These are phyloP conservation scores for Taphrina communis DNA, from an alignment of 1,139 yeast genomes.

Conservation along the genomic window DNA sequence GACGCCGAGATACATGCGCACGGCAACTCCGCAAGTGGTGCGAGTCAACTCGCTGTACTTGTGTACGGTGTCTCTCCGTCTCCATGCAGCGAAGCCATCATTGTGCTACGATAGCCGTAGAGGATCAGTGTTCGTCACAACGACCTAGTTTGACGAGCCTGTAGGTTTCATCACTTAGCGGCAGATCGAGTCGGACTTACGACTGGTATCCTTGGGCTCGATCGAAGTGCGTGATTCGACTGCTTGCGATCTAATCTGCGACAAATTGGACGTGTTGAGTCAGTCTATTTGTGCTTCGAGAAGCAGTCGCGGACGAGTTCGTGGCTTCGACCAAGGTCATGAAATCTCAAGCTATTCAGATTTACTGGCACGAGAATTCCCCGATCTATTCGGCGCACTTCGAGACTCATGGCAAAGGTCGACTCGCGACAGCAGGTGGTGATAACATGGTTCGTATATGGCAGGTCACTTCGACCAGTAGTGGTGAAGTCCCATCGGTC, in stretches of 20 bases:
- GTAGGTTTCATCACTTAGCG: no score
- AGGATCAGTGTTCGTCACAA: no score
- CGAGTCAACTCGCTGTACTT: no score
- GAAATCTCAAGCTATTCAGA: slow-evolving; percentile 59
- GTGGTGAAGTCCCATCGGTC: slow-evolving; percentile 52
- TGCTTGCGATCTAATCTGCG: background rate
- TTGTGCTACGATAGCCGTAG: no score
- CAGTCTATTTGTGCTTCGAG: background rate
- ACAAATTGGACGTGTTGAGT: background rate
- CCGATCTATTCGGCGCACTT: slow-evolving; percentile 85
- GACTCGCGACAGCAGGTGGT: slow-evolving; percentile 88
- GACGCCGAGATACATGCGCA: no score
- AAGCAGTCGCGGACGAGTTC: background rate
- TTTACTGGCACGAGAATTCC: slow-evolving; percentile 81
- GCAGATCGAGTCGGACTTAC: no score
- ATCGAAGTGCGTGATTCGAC: background rate
- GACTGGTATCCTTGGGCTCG: no score
- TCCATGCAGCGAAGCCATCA: no score
- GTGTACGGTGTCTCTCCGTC: no score
- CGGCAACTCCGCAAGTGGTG: no score
- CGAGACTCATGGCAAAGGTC: slow-evolving; percentile 59
- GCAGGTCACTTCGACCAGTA: slow-evolving; percentile 32
- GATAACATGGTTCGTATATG: slow-evolving; percentile 75
- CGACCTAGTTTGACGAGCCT: no score
- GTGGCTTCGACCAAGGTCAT: background rate